Percentiles rank a stretch among this genome's conserved stretches.
Evolutionary conservation across 1,284 basidiomycete species (phyloP).

Genomic region (Spongispora temasekensis): DNA sequence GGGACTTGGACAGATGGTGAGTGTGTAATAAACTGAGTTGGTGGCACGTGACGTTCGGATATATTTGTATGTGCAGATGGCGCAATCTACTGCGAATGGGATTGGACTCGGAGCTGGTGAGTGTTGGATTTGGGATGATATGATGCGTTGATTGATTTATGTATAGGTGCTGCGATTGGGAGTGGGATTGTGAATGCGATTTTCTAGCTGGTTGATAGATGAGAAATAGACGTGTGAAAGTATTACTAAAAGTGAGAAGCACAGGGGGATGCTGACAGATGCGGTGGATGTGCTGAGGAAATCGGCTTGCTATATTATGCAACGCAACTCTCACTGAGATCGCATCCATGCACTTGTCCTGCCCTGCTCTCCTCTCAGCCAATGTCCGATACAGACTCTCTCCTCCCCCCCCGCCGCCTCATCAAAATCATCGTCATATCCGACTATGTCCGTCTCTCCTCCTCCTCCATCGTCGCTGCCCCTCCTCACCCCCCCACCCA

Average conservation of each 20-base stretch:
- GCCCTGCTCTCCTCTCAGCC: neutral
- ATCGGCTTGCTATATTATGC: constrained; percentile 27
- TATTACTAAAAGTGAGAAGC: constrained; percentile 17
- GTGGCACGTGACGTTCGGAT: too few relatives aligned
- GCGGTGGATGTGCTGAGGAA: constrained; percentile 33
- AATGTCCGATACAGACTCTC: constrained; percentile 27
- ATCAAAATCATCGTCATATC: constrained; percentile 71
- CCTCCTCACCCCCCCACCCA: constrained; percentile 3
- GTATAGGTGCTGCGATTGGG: constrained; percentile 46
- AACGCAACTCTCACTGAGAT: constrained; percentile 21
- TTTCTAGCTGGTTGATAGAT: constrained; percentile 36
- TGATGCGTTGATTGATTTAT: constrained; percentile 3
- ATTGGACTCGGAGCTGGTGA: constrained; percentile 64
- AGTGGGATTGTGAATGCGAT: constrained; percentile 48
- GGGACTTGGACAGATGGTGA: constrained; percentile 57
- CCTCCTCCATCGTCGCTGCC: constrained; percentile 4
- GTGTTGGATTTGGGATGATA: neutral
- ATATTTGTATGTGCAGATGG: constrained; percentile 50
- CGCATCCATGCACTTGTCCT: constrained; percentile 25
- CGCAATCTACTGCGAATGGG: constrained; percentile 59
- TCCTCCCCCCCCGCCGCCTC: constrained; percentile 44
- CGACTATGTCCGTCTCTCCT: constrained; percentile 59
- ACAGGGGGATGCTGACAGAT: constrained; percentile 35
- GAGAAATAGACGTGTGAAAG: constrained; percentile 28
- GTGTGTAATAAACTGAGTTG: constrained; percentile 11